These are phyloP conservation scores for Sordariomycetes sp. DNA, from an alignment of 2,329 filamentous ascomycete genomes.

Conservation along the genomic window DNA sequence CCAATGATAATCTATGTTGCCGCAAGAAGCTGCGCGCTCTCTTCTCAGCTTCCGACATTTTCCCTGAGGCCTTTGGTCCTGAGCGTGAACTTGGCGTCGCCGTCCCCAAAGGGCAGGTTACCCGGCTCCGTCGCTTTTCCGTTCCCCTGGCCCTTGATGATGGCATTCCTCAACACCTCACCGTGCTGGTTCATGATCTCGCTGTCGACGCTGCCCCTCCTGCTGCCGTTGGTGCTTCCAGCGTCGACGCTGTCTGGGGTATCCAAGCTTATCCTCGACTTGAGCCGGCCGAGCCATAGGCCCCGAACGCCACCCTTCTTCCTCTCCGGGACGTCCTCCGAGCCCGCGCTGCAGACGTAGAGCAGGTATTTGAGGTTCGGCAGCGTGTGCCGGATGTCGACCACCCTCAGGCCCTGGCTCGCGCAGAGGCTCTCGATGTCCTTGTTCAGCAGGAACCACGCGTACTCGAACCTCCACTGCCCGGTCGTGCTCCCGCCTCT, in stretches of 20 bases:
- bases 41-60: too few relatives aligned
- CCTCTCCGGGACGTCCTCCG: conserved; percentile 49
- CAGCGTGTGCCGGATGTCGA: conserved; percentile 86
- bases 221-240: conserved; percentile 22
- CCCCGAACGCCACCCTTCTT: conserved; percentile 54
- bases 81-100: conserved; percentile 36
- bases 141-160: conserved; percentile 16
- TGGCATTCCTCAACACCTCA: conserved; percentile 29
- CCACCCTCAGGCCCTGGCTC: conserved; percentile 63
- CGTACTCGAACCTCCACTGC: conserved; percentile 91
- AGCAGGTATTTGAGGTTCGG: conserved; percentile 91
- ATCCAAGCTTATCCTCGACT: conserved; percentile 5
- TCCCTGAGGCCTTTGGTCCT: conserved; percentile 49
- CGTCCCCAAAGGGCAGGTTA: conserved; percentile 35
- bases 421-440: conserved; percentile 67
- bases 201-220: conserved; percentile 34
- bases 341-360: conserved; percentile 80
- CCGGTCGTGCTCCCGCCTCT: conserved; percentile 54
- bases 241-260: neutral
- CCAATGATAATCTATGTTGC: neutral
- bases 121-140: conserved; percentile 8
- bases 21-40: too few relatives aligned
- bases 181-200: conserved; percentile 27
- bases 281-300: conserved; percentile 40
- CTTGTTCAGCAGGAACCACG: conserved; percentile 93